Conservation (phyloP, 2,329 filamentous ascomycete genomes). For the Fusarium robinianum region DNA sequence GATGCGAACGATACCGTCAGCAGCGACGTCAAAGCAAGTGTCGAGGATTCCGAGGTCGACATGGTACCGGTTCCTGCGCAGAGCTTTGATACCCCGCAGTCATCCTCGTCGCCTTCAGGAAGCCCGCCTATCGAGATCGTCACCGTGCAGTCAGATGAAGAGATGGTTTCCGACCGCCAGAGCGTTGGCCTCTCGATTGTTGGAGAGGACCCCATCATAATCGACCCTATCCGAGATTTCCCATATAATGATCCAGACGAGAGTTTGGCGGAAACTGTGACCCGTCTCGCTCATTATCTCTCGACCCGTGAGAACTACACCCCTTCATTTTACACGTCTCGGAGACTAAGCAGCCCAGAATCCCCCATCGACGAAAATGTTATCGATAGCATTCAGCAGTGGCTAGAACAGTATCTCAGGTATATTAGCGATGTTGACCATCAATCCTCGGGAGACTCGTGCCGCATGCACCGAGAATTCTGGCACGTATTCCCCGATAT, state of each 20-base stretch:
- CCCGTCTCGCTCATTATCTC: constrained; percentile 46
- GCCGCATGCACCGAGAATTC: constrained; percentile 51
- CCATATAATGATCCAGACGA: constrained; percentile 49
- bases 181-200: constrained; percentile 38
- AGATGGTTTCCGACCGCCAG: constrained; percentile 41
- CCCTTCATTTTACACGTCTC: not conserved
- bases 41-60: constrained; percentile 51
- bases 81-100: constrained; percentile 37
- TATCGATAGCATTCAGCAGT: constrained; percentile 51
- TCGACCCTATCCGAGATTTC: constrained; percentile 53
- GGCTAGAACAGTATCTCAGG: constrained; percentile 55
- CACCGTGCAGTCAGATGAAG: constrained; percentile 45
- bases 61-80: constrained; percentile 37
- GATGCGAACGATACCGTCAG: constrained; percentile 1
- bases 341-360: constrained; percentile 44
- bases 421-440: constrained; percentile 45
- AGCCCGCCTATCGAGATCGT: constrained; percentile 53
- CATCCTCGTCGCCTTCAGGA: constrained; percentile 45
- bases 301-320: constrained; percentile 34
- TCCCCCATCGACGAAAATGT: constrained; percentile 49
- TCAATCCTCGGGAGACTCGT: constrained; percentile 48
- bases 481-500: constrained; percentile 59
- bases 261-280: constrained; percentile 39
- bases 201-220: constrained; percentile 25
- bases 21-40: constrained; percentile 48